Conservation (phyloP, 1,284 basidiomycete genomes). For the Cronartium quercuum region DNA sequence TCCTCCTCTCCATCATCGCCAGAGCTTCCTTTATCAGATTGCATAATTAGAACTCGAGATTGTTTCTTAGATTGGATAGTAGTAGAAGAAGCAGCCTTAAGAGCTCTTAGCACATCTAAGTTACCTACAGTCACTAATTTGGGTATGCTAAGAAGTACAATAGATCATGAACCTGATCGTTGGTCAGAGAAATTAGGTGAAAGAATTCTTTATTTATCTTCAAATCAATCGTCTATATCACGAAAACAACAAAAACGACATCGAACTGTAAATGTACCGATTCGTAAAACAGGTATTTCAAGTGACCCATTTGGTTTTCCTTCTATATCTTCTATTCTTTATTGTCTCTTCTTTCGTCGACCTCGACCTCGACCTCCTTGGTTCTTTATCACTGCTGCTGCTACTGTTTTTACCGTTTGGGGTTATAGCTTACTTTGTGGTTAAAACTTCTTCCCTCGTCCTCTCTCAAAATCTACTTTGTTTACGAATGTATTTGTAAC, state of each 20-base stretch:
- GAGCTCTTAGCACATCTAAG: neutral
- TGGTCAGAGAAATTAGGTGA: slow-evolving; percentile 1
- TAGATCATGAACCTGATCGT: neutral
- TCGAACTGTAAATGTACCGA: too few species aligned
- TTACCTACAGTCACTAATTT: too few species aligned
- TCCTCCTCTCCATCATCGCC: neutral
- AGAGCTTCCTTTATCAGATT: slow-evolving; percentile 19
- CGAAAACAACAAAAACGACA: too few species aligned
- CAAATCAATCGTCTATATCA: too few species aligned
- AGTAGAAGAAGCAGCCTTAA: slow-evolving; percentile 12
- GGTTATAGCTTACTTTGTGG: neutral
- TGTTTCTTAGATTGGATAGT: slow-evolving; percentile 27
- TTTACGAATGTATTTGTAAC: too few species aligned
- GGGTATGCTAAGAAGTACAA: too few species aligned
- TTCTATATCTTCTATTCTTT: neutral
- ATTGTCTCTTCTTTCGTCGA: neutral
- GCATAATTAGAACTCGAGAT: slow-evolving; percentile 3
- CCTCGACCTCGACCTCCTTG: neutral
- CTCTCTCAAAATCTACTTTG: slow-evolving; percentile 64
- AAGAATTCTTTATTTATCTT: neutral
- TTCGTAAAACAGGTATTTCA: neutral
- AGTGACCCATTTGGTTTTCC: neutral
- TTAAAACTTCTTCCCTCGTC: slow-evolving; percentile 1
- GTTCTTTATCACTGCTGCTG: neutral
- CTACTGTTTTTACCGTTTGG: neutral